Evolutionary conservation across 148 eudicot species (phyloP).

Genomic region (Vaccinium corymbosum): DNA sequence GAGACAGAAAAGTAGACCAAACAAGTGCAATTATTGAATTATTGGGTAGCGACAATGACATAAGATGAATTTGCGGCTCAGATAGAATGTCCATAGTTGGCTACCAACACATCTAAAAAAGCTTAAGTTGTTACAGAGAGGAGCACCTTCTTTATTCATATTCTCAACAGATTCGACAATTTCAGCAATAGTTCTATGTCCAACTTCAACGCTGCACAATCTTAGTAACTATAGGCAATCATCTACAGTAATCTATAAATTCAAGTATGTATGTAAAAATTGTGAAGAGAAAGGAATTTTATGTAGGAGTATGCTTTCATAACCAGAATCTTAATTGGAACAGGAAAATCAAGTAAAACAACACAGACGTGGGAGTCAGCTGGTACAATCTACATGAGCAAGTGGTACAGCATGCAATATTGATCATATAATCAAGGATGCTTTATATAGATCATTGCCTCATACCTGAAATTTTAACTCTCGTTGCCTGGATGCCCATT

Average conservation of each 20-base stretch:
- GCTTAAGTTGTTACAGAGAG: neutral
- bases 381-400: neutral
- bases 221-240: neutral
- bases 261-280: neutral
- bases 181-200: neutral
- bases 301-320: neutral
- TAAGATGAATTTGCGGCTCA: neutral
- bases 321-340: neutral
- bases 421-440: neutral
- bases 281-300: neutral
- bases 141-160: neutral
- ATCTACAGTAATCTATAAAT: neutral
- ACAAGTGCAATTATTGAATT: neutral
- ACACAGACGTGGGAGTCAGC: neutral
- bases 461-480: conserved; percentile 65
- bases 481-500: conserved; percentile 60
- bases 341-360: neutral
- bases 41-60: neutral
- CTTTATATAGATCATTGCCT: neutral
- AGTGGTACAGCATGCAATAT: neutral
- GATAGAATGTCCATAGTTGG: neutral
- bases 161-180: neutral
- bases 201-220: neutral
- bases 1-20: neutral
- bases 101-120: neutral